phyloP scores from a whole-genome alignment of 78 protist species.

The Dictyostelium intermedium region DNA sequence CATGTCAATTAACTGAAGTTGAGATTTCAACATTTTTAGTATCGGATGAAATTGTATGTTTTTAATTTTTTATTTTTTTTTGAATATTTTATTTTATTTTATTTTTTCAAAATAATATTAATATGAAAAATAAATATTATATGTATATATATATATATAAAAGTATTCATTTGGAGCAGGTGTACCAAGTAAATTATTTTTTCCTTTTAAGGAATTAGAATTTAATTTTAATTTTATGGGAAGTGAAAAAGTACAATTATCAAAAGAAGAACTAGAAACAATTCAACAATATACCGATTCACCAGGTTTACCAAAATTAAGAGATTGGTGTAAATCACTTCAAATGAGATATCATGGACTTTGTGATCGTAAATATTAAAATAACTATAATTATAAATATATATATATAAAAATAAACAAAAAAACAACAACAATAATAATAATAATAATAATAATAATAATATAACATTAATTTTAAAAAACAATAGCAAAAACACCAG shows the following conservation, averaged over 20 bases:
- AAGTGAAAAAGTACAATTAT: background rate
- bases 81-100: background rate
- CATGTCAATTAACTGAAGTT: background rate
- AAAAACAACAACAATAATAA: too few species aligned
- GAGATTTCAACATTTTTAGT: background rate
- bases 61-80: background rate
- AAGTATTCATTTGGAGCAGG: background rate
- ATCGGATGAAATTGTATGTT: background rate
- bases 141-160: too few species aligned
- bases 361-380: background rate
- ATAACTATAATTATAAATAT: background rate
- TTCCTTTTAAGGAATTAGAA: background rate
- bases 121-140: too few species aligned
- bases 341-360: conserved; percentile 17
- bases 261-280: background rate
- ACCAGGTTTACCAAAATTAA: conserved; percentile 25
- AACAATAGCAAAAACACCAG: background rate
- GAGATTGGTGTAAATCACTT: background rate
- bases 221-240: background rate
- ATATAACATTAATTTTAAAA: too few species aligned
- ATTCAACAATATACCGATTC: conserved; percentile 22
- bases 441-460: background rate
- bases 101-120: background rate
- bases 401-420: background rate
- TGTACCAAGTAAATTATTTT: background rate